Conservation (phyloP, 1,284 basidiomycete species). For the Ceratobasidium sp. region DNA sequence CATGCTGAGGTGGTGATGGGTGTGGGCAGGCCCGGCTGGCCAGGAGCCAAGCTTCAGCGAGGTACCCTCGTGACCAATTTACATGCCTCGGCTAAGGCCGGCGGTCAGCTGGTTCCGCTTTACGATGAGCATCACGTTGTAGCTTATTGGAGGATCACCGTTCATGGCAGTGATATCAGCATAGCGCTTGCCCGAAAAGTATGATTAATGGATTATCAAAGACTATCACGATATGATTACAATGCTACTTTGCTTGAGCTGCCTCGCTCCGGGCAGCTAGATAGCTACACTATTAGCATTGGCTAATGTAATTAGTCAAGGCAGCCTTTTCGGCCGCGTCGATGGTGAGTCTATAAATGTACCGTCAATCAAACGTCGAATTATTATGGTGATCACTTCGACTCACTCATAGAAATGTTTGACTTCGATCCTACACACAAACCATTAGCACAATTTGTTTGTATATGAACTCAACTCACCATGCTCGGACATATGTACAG, state of each 20-base stretch:
- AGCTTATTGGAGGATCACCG: no score
- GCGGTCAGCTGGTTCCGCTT: no score
- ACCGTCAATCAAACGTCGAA: background rate
- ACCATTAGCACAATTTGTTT: background rate
- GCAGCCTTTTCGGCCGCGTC: slow-evolving; percentile 22
- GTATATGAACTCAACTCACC: background rate
- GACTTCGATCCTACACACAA: slow-evolving; percentile 46
- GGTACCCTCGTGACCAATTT: no score
- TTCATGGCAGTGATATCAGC: no score
- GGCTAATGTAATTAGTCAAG: slow-evolving; percentile 5
- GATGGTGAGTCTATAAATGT: slow-evolving; percentile 7
- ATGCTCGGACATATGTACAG: slow-evolving; percentile 37
- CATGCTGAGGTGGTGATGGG: no score
- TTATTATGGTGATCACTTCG: background rate
- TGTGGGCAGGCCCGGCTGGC: no score
- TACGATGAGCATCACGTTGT: no score
- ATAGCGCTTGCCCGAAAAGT: no score
- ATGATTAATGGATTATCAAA: no score
- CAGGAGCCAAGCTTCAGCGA: no score
- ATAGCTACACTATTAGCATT: background rate
- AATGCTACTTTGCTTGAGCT: background rate
- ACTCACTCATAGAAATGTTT: slow-evolving; percentile 55
- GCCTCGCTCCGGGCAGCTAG: background rate
- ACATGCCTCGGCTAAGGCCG: no score
- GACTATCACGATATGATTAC: background rate